phyloP scores from a whole-genome alignment of 495 filamentous ascomycete genomes.

The Echria macrotheca region DNA sequence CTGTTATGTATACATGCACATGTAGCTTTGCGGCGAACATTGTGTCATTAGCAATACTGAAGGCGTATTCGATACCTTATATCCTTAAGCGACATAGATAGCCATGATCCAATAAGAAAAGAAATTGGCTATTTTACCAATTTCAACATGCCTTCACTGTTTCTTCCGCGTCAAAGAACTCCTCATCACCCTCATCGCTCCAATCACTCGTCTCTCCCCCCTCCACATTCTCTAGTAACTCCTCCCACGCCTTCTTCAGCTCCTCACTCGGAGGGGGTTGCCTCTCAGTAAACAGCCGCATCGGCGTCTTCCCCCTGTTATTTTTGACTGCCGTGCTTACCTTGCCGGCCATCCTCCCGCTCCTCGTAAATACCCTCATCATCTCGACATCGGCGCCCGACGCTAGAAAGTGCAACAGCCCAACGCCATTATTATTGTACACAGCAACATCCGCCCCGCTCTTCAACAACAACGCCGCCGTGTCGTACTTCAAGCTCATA shows the following conservation, averaged over 20 bases:
- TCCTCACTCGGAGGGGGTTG: background rate
- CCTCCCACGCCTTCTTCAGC: slow-evolving; percentile 1
- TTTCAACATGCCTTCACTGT: no score
- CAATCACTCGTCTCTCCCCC: background rate
- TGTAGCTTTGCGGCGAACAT: no score
- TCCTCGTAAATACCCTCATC: background rate
- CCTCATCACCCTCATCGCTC: background rate
- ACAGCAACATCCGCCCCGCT: slow-evolving; percentile 8
- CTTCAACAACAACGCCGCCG: background rate
- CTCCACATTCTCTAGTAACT: slow-evolving; percentile 4
- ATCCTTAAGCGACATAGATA: no score
- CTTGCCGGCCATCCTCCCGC: background rate
- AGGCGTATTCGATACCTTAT: no score
- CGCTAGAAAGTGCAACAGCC: background rate
- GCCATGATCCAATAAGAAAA: no score
- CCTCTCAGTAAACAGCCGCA: slow-evolving; percentile 1
- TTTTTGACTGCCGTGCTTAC: background rate
- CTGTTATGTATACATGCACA: no score
- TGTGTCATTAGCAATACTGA: no score
- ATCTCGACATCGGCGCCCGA: background rate
- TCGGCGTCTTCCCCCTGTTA: background rate
- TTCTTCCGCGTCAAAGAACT: background rate
- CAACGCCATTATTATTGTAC: background rate
- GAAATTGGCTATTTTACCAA: no score
- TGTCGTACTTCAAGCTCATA: background rate